Evolutionary conservation across 1,284 basidiomycete genomes (phyloP), one percentile per base, ranked within the genome.

Genomic region (Ceratobasidium theobromae): DNA sequence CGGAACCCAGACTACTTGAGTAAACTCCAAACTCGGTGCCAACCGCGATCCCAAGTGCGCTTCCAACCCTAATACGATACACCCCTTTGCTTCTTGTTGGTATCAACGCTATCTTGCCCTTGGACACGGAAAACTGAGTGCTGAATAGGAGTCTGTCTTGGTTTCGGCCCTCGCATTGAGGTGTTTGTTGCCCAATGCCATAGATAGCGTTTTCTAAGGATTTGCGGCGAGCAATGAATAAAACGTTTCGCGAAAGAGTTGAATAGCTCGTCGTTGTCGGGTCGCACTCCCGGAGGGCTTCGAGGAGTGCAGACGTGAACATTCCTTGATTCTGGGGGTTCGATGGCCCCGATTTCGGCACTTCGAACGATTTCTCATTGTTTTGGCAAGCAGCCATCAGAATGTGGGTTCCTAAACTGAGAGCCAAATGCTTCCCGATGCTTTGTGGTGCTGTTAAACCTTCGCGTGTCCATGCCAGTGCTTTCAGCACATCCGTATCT

Each of bases 21-120:
- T 40, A 65, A 18, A 65, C 40, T 18, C 28, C 60, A 14, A 65
- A 51, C 25, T 65, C 60, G 28, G 60, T 65, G 12, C 60, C 60
- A n/a, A 27, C n/a, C 9, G 41, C 27, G 49, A 65, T 53, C 38
- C 60, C 60, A 0, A 35, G 41, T 2, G 60, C 49, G n/a, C 51
- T 53, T 2, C 60, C 60, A 5, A 40, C 60, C 28, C 48, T 65
- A 32, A 53, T 45, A 14, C 49, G 35, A 21, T 48, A 65, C n/a
- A 23, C 41, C 9, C 8, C 41, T n/a, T 11, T 30, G n/a, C 35
- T 32, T 3, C 14, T n/a, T 4, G 27, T 33, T 14, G 16, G 60
- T 23, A 32, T 3, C 3, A 65, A 23, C 8, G 25, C 18, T 23
- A 65, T 65, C 41, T 52, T 65, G 27, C 60, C 60, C 12, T 65